Percentiles rank a stretch among this genome's conserved stretches.
phyloP scores from a whole-genome alignment of 2,329 filamentous ascomycete species.

The Fusarium drepaniforme region DNA sequence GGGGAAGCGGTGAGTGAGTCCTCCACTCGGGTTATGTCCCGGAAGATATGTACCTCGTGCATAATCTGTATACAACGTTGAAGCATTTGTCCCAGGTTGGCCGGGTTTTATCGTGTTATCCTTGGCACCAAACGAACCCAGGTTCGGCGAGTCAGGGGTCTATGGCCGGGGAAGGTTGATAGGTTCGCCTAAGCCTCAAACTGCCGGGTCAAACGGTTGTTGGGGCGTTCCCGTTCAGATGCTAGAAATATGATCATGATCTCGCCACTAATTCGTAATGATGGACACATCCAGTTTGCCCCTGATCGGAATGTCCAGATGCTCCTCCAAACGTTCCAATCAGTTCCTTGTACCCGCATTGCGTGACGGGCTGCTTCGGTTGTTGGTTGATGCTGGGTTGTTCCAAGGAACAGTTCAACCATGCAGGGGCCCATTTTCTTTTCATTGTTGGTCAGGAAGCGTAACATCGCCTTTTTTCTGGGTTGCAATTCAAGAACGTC shows the following conservation, averaged over 20 bases:
- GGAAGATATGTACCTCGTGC: background rate
- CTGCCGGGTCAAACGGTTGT: background rate
- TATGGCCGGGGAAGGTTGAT: background rate
- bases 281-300: background rate
- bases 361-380: background rate
- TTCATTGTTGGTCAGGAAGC: background rate
- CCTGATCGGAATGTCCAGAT: background rate
- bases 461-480: background rate
- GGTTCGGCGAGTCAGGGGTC: background rate
- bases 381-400: background rate
- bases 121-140: background rate
- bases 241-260: background rate
- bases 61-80: background rate
- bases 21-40: background rate
- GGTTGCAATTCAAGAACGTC: background rate
- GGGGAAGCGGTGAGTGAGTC: background rate
- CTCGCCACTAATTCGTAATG: background rate
- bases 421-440: background rate
- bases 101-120: background rate
- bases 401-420: background rate
- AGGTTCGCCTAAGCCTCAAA: background rate
- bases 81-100: background rate
- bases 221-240: background rate
- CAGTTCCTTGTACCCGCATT: background rate
- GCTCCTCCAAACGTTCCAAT: background rate